Base-by-base conservation (phyloP, 1,284 basidiomycete species). In the Fomitopsis pinicola region DNA sequence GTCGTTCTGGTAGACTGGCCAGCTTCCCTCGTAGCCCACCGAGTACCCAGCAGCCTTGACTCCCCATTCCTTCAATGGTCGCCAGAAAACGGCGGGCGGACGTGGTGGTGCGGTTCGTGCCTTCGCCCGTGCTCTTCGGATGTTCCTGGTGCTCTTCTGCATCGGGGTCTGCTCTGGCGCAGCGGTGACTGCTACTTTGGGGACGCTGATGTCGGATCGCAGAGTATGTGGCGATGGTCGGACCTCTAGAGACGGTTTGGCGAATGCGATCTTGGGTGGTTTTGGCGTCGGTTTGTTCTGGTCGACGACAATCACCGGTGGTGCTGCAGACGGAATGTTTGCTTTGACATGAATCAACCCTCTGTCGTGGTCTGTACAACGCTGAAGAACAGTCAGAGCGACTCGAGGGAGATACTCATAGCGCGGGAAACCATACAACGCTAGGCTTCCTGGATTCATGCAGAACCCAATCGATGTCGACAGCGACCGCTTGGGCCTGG, bases 1-100 rank as follows among this genome's bases (percentile, higher is more conserved):
- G 28, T 66, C 61, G 57, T 64, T 26, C 58, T 66, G 61, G n/a
- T 36, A 62, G 2, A 69, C 61, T 5, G 74, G 67, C 63, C 69
- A 67, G 60, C 75, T 76, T n/a, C 71, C 71, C 17, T 65, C 62
- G 60, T 71, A 76, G 1, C 75, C 75, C 67, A 72, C 67, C 14
- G 72, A 73, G 60, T 76, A 77, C 1, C 74, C 75, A 10, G 63
- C 55, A 48, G 66, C 69, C 63, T 72, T 73, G 22, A 72, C 72
- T 22, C 72, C 71, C 69, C 69, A 67, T 42, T 66, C 67, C 17
- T 57, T 59, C 17, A 65, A 53, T 8, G 73, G 73, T 42, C 73
- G 62, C 69, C 72, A 76, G 62, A 76, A 77, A 19, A 64, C 61
- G 2, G 74, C 64, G 35, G 67, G 70, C 5, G 68, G 67, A 38